Conservation (phyloP, 768 basidiomycete species). For the Goffeauzyma gilvescens region DNA sequence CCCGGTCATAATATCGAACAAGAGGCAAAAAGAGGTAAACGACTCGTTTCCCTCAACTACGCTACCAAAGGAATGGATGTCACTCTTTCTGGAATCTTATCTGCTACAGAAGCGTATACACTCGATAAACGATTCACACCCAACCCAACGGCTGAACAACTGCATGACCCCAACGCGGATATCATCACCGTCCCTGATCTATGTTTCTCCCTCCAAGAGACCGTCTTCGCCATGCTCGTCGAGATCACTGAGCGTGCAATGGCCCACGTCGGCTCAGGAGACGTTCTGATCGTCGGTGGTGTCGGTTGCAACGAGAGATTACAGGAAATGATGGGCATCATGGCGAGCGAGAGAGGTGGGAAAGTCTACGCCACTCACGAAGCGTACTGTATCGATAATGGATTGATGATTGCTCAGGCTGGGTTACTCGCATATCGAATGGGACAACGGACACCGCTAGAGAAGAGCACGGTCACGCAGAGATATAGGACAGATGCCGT, state of each 20-base stretch:
- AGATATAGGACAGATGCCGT: slow-evolving; percentile 94
- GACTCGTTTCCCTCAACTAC: slow-evolving; percentile 69
- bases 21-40: slow-evolving; percentile 77
- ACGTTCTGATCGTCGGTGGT: slow-evolving; percentile 92
- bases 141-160: slow-evolving; percentile 1
- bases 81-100: slow-evolving; percentile 81
- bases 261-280: slow-evolving; percentile 92
- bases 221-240: slow-evolving; percentile 91
- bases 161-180: slow-evolving; percentile 26
- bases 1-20: slow-evolving; percentile 97
- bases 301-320: slow-evolving; percentile 95
- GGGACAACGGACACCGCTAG: slow-evolving; percentile 60
- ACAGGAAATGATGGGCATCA: slow-evolving; percentile 97
- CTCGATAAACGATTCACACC: slow-evolving; percentile 54
- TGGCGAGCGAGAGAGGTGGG: slow-evolving; percentile 78
- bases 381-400: slow-evolving; percentile 94
- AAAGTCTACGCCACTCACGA: slow-evolving; percentile 90
- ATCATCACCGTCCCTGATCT: slow-evolving; percentile 85
- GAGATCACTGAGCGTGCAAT: slow-evolving; percentile 98
- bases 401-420: slow-evolving; percentile 98
- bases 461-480: slow-evolving; percentile 77
- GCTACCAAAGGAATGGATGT: slow-evolving; percentile 98
- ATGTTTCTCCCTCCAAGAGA: slow-evolving; percentile 93
- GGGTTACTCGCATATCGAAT: slow-evolving; percentile 78
- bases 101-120: slow-evolving; percentile 72